phyloP scores from a whole-genome alignment of 768 basidiomycete genomes.

The Tephrocybe sp. region DNA sequence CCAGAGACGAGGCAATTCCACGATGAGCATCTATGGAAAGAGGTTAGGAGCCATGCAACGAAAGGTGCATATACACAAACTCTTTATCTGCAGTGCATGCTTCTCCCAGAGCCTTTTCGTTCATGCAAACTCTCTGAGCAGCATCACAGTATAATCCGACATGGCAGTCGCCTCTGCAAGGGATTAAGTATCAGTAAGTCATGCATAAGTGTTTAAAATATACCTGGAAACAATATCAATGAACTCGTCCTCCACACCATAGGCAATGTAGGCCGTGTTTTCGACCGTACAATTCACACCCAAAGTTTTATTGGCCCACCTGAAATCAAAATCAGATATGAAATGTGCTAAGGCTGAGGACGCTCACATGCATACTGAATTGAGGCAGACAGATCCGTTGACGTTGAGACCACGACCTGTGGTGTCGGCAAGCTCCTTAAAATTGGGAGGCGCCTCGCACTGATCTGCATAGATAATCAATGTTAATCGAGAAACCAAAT shows the following conservation, averaged over 20 bases:
- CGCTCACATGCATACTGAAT: slow-evolving; percentile 80
- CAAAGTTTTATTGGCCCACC: slow-evolving; percentile 77
- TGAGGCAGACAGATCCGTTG: slow-evolving; percentile 83
- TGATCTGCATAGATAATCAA: slow-evolving; percentile 50
- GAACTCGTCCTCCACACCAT: slow-evolving; percentile 57
- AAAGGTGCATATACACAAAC: slow-evolving; percentile 26
- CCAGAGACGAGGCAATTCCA: slow-evolving; percentile 68
- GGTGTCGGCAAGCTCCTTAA: slow-evolving; percentile 56
- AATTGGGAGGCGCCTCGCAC: slow-evolving; percentile 70
- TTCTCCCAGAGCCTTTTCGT: slow-evolving; percentile 53
- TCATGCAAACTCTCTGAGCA: slow-evolving; percentile 50
- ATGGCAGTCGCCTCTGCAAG: slow-evolving; percentile 64
- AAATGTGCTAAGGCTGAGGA: slow-evolving; percentile 8
- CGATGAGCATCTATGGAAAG: slow-evolving; percentile 55
- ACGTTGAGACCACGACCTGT: slow-evolving; percentile 67
- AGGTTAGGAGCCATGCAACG: not conserved
- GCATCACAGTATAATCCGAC: slow-evolving; percentile 78
- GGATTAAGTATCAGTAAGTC: not conserved
- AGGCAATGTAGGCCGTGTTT: slow-evolving; percentile 78
- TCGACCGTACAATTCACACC: slow-evolving; percentile 66
- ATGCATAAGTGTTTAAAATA: slow-evolving; percentile 5
- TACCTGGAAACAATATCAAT: slow-evolving; percentile 82
- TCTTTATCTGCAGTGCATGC: slow-evolving; percentile 55
- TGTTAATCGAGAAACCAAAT: not conserved
- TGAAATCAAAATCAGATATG: slow-evolving; percentile 24